A percentile compares a stretch with the other conserved stretches of the same genome.
Evolutionary conservation across 1,284 basidiomycete genomes (phyloP).

Genomic region (Leccinum laetum): DNA sequence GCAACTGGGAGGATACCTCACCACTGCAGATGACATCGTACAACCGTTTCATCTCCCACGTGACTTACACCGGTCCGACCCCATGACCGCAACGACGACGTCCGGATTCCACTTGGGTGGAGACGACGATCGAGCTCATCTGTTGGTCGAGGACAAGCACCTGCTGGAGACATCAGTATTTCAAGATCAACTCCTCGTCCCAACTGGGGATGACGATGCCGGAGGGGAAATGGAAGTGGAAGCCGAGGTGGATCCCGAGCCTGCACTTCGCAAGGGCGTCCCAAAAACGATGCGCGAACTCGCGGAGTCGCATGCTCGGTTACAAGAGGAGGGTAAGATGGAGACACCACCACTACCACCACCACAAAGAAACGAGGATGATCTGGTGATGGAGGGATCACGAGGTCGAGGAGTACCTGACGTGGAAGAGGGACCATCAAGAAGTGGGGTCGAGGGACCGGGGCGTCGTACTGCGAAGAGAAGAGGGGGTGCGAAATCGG

Average conservation of each 20-base stretch:
- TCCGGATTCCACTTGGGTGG: slow-evolving; percentile 1
- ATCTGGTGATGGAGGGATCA: slow-evolving; percentile 1
- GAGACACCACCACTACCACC: slow-evolving; percentile 1
- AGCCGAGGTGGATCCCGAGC: slow-evolving; percentile 31
- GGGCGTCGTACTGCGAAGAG: slow-evolving; percentile 11
- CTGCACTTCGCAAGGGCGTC: slow-evolving; percentile 19
- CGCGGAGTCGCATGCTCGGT: slow-evolving; percentile 45
- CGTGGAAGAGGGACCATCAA: slow-evolving; percentile 5
- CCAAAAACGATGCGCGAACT: slow-evolving; percentile 70
- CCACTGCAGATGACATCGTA: slow-evolving; percentile 72
- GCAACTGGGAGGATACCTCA: slow-evolving; percentile 61
- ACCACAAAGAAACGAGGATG: slow-evolving; percentile 7
- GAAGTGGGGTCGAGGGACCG: slow-evolving; percentile 5
- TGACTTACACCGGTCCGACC: slow-evolving; percentile 40
- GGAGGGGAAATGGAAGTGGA: slow-evolving; percentile 26
- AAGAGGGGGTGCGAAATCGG: slow-evolving; percentile 1
- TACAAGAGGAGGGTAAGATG: not conserved
- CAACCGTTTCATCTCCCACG: slow-evolving; percentile 69
- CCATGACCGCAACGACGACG: slow-evolving; percentile 18
- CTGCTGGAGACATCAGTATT: not conserved
- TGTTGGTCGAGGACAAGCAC: not conserved
- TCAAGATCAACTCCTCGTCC: slow-evolving; percentile 8
- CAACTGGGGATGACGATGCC: slow-evolving; percentile 24
- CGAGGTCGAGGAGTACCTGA: slow-evolving; percentile 2
- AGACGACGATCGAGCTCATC: slow-evolving; percentile 6